Evolutionary conservation across 768 basidiomycete genomes (phyloP).

Genomic region (Lactifluus hygrophoroides): DNA sequence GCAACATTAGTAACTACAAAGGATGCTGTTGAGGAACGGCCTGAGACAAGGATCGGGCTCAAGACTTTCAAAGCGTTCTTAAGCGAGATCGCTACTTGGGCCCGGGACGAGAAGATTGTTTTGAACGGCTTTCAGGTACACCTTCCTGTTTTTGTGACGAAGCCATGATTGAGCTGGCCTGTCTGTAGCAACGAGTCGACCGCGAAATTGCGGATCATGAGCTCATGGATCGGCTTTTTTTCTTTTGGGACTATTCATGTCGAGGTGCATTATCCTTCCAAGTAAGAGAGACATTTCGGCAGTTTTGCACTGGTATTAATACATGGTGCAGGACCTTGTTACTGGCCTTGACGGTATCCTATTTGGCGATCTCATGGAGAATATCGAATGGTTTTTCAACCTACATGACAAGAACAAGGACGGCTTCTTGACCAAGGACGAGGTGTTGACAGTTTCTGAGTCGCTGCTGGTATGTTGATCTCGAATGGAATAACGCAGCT

Average conservation of each 20-base stretch:
- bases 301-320: neutral
- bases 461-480: constrained; percentile 65
- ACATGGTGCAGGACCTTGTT: constrained; percentile 66
- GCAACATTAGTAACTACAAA: constrained; percentile 47
- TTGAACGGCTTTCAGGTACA: constrained; percentile 83
- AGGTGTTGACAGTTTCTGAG: constrained; percentile 91
- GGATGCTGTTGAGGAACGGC: constrained; percentile 57
- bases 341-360: constrained; percentile 84
- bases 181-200: constrained; percentile 70
- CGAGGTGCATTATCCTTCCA: constrained; percentile 85
- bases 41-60: constrained; percentile 84
- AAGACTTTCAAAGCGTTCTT: constrained; percentile 83
- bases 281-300: constrained; percentile 35
- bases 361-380: constrained; percentile 96
- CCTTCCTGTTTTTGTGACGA: neutral
- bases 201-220: constrained; percentile 93
- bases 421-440: constrained; percentile 91
- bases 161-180: constrained; percentile 6
- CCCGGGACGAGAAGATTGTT: constrained; percentile 86
- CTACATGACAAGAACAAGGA: constrained; percentile 95
- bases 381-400: constrained; percentile 98
- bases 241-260: constrained; percentile 83
- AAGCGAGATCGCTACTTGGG: constrained; percentile 93
- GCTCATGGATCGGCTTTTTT: constrained; percentile 88
- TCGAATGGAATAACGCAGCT: neutral